Conservation (phyloP, 148 eudicot genomes). For the Rhododendron williamsianum region DNA sequence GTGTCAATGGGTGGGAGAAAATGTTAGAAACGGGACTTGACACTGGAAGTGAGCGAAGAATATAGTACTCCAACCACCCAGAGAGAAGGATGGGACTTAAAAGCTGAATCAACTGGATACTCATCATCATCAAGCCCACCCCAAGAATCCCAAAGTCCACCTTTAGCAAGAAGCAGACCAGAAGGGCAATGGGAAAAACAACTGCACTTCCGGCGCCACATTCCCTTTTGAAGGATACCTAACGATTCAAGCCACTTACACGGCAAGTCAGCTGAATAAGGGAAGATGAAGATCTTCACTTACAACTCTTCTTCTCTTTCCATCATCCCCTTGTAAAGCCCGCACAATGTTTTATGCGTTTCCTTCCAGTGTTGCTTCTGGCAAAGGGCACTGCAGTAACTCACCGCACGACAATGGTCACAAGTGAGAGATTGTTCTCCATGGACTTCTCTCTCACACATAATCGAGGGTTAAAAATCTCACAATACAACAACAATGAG, state of each 20-base stretch:
- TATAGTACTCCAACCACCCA: slow-evolving; percentile 49
- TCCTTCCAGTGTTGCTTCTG: slow-evolving; percentile 53
- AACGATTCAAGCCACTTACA: slow-evolving; percentile 49
- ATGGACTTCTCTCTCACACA: slow-evolving; percentile 43
- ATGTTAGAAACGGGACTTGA: slow-evolving; percentile 50
- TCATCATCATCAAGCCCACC: slow-evolving; percentile 49
- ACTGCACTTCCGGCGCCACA: slow-evolving; percentile 53
- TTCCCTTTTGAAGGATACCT: slow-evolving; percentile 43
- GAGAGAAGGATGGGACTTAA: slow-evolving; percentile 43
- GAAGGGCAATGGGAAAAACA: slow-evolving; percentile 43
- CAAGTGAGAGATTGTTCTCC: slow-evolving; percentile 40
- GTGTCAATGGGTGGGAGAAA: slow-evolving; percentile 46
- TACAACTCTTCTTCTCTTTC: slow-evolving; percentile 49
- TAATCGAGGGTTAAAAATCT: background rate
- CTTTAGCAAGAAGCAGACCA: slow-evolving; percentile 40
- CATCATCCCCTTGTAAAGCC: slow-evolving; percentile 54
- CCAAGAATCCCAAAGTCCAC: slow-evolving; percentile 41
- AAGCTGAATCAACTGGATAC: slow-evolving; percentile 30
- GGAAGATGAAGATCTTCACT: slow-evolving; percentile 43
- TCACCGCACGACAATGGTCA: slow-evolving; percentile 32
- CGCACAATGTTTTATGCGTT: slow-evolving; percentile 37
- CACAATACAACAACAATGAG: no score
- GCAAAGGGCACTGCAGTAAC: slow-evolving; percentile 39
- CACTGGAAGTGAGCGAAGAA: slow-evolving; percentile 37
- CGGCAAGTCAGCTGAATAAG: slow-evolving; percentile 30